Percentiles rank a stretch among this genome's conserved stretches.
These are phyloP conservation scores for Colletotrichum sp. DNA, from an alignment of 2,329 filamentous ascomycete genomes.

Conservation along the genomic window DNA sequence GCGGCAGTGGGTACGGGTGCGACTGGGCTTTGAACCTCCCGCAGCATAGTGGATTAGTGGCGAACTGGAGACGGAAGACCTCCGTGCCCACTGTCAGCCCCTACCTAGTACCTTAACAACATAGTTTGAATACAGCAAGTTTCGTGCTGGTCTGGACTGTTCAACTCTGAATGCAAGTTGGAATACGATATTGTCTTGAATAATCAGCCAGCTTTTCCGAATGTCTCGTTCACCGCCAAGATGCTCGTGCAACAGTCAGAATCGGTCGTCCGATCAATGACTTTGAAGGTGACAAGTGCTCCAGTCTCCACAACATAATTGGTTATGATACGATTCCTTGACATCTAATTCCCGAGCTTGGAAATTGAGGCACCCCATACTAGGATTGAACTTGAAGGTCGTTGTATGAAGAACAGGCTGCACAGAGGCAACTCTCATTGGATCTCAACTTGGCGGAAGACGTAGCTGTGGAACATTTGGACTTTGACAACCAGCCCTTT, in stretches of 20 bases:
- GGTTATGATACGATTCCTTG: neutral
- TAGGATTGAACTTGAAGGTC: neutral
- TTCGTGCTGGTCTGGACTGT: neutral
- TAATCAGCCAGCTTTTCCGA: neutral
- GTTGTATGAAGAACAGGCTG: neutral
- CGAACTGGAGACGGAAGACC: neutral
- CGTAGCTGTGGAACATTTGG: neutral
- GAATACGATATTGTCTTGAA: neutral
- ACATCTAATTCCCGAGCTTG: neutral
- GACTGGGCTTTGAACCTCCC: neutral
- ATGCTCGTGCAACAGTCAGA: neutral
- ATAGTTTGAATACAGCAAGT: neutral
- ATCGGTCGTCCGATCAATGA: neutral
- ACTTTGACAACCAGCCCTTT: neutral
- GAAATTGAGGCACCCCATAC: neutral
- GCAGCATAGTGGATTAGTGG: neutral
- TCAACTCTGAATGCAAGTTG: neutral
- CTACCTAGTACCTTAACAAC: neutral
- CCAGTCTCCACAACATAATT: neutral
- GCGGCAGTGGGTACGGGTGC: neutral
- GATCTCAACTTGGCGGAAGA: neutral
- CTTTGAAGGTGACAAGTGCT: neutral
- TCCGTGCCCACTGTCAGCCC: neutral
- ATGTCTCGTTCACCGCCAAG: neutral
- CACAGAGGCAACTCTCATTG: neutral